Evolutionary conservation across 2,329 filamentous ascomycete species (phyloP).

Genomic region (Aspergillus sp.): DNA sequence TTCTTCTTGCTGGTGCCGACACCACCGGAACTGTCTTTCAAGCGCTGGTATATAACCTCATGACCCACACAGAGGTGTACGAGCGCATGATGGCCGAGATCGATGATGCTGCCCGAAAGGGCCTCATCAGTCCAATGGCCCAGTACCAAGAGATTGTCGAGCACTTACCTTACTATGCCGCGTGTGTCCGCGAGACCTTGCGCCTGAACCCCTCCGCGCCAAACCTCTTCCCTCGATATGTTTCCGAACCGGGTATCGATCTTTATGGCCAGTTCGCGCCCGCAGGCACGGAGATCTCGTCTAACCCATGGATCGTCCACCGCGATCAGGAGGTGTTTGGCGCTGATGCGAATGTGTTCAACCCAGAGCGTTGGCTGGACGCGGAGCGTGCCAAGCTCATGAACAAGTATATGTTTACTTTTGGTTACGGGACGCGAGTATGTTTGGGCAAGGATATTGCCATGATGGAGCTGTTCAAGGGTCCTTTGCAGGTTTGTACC

Average conservation of each 20-base stretch:
- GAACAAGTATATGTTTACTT: conserved; percentile 52
- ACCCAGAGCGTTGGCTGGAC: conserved; percentile 46
- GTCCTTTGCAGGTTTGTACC: conserved; percentile 32
- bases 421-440: conserved; percentile 52
- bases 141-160: conserved; percentile 48
- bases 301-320: conserved; percentile 52
- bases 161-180: conserved; percentile 51
- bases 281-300: conserved; percentile 49
- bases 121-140: conserved; percentile 32
- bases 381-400: conserved; percentile 43
- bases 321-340: conserved; percentile 47
- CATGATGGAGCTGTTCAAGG: conserved; percentile 56
- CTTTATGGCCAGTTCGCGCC: conserved; percentile 45
- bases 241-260: conserved; percentile 37
- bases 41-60: conserved; percentile 48
- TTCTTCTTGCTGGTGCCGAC: conserved; percentile 55
- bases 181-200: conserved; percentile 54
- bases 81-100: conserved; percentile 52
- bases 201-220: conserved; percentile 54
- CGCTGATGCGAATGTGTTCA: conserved; percentile 42
- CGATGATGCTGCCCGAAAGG: conserved; percentile 38
- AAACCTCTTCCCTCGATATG: conserved; percentile 54
- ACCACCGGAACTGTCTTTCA: conserved; percentile 56
- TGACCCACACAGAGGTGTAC: conserved; percentile 45
- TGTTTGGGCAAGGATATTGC: conserved; percentile 55